Evolutionary conservation across 768 basidiomycete genomes (phyloP).

Genomic region (Podaxis pistillaris): DNA sequence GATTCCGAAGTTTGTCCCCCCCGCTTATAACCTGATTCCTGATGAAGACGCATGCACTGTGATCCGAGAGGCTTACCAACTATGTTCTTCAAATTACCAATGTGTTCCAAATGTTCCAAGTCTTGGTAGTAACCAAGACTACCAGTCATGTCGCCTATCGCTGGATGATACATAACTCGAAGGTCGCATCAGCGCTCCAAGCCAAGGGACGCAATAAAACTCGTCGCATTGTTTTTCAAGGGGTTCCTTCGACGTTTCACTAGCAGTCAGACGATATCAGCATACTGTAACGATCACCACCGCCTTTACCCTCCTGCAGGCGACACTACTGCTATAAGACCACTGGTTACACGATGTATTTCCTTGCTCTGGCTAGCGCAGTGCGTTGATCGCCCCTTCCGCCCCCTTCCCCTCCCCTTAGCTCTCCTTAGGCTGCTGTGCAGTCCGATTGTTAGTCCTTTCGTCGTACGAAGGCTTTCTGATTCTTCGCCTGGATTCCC

Average conservation of each 20-base stretch:
- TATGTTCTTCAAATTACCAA: not conserved
- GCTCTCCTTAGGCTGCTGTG: not conserved
- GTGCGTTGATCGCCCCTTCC: slow-evolving; percentile 4
- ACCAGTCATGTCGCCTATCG: no score
- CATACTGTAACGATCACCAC: not conserved
- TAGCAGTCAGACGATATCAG: not conserved
- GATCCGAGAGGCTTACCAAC: no score
- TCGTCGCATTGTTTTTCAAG: not conserved
- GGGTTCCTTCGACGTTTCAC: not conserved
- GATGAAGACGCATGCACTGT: no score
- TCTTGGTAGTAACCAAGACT: no score
- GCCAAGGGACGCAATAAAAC: not conserved
- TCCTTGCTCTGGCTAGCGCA: slow-evolving; percentile 7
- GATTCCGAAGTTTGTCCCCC: no score
- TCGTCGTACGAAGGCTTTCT: not conserved
- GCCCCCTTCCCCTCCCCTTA: not conserved
- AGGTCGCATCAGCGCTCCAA: not conserved
- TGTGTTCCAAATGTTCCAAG: not conserved
- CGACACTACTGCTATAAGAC: not conserved
- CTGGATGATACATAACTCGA: no score
- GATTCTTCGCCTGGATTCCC: not conserved
- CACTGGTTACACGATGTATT: not conserved
- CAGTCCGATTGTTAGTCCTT: not conserved
- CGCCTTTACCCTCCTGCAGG: not conserved
- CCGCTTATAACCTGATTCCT: no score